Percentiles rank a stretch among this genome's conserved stretches.
phyloP scores from a whole-genome alignment of 306 rosid genomes.

The Vicia faba region DNA sequence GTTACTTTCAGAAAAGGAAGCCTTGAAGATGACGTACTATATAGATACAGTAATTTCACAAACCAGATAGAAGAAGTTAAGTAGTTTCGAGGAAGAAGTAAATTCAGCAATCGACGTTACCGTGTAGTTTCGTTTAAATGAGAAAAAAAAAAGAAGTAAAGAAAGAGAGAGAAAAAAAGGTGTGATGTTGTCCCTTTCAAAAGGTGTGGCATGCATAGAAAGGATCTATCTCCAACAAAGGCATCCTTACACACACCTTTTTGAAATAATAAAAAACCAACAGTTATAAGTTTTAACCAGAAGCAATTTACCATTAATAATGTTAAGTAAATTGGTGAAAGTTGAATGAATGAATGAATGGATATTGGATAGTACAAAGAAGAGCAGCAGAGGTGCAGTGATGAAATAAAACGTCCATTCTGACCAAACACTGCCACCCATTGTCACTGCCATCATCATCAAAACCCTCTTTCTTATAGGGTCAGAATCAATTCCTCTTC shows the following conservation, averaged over 20 bases:
- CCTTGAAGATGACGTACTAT: neutral
- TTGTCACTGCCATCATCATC: slow-evolving; percentile 58
- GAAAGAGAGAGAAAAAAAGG: neutral
- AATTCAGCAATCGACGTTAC: neutral
- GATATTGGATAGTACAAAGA: slow-evolving; percentile 41
- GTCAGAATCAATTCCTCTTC: slow-evolving; percentile 53
- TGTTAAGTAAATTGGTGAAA: neutral
- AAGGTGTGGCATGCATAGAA: slow-evolving; percentile 13
- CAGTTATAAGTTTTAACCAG: neutral
- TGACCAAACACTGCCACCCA: slow-evolving; percentile 69
- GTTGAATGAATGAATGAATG: slow-evolving; percentile 23
- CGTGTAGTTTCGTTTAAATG: slow-evolving; percentile 1
- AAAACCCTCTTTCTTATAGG: slow-evolving; percentile 37
- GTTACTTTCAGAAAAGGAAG: slow-evolving; percentile 1
- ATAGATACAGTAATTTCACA: slow-evolving; percentile 4
- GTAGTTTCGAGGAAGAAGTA: slow-evolving; percentile 2
- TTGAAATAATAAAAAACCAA: neutral
- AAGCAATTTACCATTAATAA: neutral
- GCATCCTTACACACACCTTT: neutral
- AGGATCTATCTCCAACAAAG: slow-evolving; percentile 7
- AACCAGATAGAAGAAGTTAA: slow-evolving; percentile 2
- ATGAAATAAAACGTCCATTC: slow-evolving; percentile 62
- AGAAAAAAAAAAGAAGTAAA: neutral
- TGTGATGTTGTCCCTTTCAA: slow-evolving; percentile 20
- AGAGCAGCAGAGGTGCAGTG: slow-evolving; percentile 51